Conservation (phyloP, 148 eudicot species). For the Persicaria maculosa region DNA sequence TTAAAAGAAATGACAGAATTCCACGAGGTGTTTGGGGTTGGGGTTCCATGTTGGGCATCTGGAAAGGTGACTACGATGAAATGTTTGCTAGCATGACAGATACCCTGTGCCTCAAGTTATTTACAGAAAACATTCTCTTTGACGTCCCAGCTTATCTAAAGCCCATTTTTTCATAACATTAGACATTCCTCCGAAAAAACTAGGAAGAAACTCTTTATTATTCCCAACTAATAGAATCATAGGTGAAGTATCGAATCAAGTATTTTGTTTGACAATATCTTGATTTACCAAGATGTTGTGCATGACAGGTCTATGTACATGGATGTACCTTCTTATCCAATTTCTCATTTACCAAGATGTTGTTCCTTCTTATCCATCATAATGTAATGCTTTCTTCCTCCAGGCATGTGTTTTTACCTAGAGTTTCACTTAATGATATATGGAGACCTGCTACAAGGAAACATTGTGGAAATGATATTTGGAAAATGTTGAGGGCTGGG, state of each 20-base stretch:
- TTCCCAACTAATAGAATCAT: not conserved
- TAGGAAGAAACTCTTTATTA: no score
- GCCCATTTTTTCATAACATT: not conserved
- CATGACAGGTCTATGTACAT: not conserved
- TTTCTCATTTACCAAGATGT: not conserved
- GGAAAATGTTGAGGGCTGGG: conserved; percentile 69
- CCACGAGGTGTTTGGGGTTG: not conserved
- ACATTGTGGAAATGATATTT: conserved; percentile 55
- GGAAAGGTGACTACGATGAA: not conserved
- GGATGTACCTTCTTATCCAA: not conserved
- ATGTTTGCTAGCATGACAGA: not conserved
- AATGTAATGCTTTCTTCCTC: conserved; percentile 13
- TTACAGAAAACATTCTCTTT: not conserved
- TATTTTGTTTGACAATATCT: not conserved
- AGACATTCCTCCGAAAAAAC: not conserved
- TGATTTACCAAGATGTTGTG: no score
- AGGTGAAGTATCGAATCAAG: not conserved
- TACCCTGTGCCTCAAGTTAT: not conserved
- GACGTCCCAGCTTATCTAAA: not conserved
- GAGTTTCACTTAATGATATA: conserved; percentile 80
- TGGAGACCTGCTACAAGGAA: conserved; percentile 88
- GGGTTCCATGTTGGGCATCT: not conserved
- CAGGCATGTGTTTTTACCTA: conserved; percentile 77
- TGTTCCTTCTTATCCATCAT: not conserved
- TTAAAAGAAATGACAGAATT: not conserved